A percentile compares a stretch with the other conserved stretches of the same genome.
Evolutionary conservation across 345 rosid genomes (phyloP).

Genomic region (Melaleuca quinquenervia): DNA sequence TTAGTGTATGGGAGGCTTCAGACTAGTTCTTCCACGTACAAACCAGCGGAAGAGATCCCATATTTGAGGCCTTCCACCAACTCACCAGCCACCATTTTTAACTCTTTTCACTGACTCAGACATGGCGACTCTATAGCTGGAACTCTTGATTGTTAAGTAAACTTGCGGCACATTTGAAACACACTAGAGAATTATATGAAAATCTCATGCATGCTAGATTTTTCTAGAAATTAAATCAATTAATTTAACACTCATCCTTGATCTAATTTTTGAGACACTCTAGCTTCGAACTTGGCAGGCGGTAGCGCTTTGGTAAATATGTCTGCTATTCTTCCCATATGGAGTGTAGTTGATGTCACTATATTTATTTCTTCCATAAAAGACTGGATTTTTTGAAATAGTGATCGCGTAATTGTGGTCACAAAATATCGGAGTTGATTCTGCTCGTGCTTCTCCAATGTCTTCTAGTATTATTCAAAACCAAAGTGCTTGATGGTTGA

Average conservation of each 20-base stretch:
- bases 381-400: neutral
- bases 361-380: neutral
- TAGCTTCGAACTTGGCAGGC: neutral
- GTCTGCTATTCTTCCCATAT: neutral
- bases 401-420: accelerated
- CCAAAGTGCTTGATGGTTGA: neutral
- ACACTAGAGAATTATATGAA: neutral
- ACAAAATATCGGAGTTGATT: neutral
- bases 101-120: neutral
- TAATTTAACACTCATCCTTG: neutral
- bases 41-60: neutral
- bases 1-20: neutral
- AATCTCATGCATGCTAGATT: neutral
- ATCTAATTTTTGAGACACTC: neutral
- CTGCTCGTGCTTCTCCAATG: neutral
- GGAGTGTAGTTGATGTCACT: neutral
- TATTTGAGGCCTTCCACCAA: neutral
- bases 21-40: neutral
- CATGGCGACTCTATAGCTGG: neutral
- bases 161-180: neutral
- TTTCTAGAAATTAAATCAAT: neutral
- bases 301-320: neutral
- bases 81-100: neutral
- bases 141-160: neutral
- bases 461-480: neutral